phyloP scores from a whole-genome alignment of 352 stramenopile species.

The Pythium rhizo-oryzae region DNA sequence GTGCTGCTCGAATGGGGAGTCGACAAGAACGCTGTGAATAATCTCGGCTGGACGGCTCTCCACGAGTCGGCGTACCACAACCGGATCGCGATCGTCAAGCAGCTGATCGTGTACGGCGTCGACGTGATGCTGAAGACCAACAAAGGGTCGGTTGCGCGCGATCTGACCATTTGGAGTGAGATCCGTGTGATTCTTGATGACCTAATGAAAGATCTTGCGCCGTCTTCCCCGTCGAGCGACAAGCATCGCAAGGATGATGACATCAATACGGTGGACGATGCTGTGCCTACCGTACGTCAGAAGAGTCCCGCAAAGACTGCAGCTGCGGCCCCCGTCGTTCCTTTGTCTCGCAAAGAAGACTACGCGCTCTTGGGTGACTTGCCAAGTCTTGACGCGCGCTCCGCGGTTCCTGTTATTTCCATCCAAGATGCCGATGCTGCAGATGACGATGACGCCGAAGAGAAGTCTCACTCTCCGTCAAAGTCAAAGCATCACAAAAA shows the following conservation, averaged over 20 bases:
- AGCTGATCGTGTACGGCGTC: conserved; percentile 76
- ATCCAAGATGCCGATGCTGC: conserved; percentile 56
- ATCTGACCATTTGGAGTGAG: conserved; percentile 81
- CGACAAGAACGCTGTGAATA: conserved; percentile 81
- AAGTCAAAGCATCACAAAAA: conserved; percentile 42
- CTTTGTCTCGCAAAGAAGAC: conserved; percentile 79
- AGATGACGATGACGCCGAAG: conserved; percentile 35
- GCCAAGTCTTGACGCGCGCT: conserved; percentile 46
- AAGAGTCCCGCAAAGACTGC: conserved; percentile 41
- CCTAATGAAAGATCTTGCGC: conserved; percentile 43
- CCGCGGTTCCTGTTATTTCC: conserved; percentile 39
- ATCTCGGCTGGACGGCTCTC: conserved; percentile 74
- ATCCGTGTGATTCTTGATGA: conserved; percentile 81
- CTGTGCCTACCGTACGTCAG: conserved; percentile 25
- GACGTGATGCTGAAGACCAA: conserved; percentile 68
- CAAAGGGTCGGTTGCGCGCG: conserved; percentile 66
- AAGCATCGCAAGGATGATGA: conserved; percentile 19
- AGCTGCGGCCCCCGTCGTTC: conserved; percentile 1
- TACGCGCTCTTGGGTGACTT: conserved; percentile 80
- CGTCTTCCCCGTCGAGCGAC: conserved; percentile 35
- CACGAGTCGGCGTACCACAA: conserved; percentile 84
- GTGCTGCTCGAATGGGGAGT: conserved; percentile 77
- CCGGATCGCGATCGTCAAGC: conserved; percentile 69
- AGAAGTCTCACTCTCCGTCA: conserved; percentile 33
- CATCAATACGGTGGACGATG: not conserved